Percentiles rank a stretch among this genome's conserved stretches.
These are phyloP conservation scores for Amaranthus cruentus DNA, from an alignment of 148 eudicot species.

Conservation along the genomic window DNA sequence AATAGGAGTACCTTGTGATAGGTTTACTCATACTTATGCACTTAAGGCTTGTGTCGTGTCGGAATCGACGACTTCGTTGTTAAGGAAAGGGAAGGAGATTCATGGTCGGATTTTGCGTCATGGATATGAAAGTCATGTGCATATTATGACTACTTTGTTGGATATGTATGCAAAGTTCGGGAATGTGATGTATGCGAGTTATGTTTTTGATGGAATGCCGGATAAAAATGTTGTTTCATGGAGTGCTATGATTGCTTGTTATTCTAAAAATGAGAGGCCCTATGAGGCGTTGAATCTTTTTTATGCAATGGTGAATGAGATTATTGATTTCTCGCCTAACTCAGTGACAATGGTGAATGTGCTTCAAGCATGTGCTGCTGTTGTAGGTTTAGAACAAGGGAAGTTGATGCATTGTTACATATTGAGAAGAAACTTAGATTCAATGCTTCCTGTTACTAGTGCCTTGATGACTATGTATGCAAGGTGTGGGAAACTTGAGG, in stretches of 20 bases:
- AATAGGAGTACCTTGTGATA: constrained; percentile 49
- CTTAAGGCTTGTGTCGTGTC: constrained; percentile 88
- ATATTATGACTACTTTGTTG: constrained; percentile 85
- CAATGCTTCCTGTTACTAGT: constrained; percentile 73
- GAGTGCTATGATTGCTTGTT: constrained; percentile 94
- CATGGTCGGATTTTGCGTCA: constrained; percentile 72
- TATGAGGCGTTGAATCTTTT: constrained; percentile 71
- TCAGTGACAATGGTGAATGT: constrained; percentile 94
- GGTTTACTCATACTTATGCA: constrained; percentile 81
- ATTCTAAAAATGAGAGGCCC: constrained; percentile 68
- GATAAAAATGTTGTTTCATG: constrained; percentile 83
- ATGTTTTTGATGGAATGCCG: constrained; percentile 57
- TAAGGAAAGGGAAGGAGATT: constrained; percentile 62
- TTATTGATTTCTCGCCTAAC: constrained; percentile 49
- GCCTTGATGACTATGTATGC: constrained; percentile 81
- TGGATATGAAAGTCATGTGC: constrained; percentile 75
- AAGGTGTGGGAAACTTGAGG: constrained; percentile 66
- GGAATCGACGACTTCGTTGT: constrained; percentile 34
- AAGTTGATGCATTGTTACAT: constrained; percentile 68
- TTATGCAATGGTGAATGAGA: constrained; percentile 59
- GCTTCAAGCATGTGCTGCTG: constrained; percentile 81
- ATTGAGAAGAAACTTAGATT: constrained; percentile 63
- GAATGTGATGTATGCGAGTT: constrained; percentile 44
- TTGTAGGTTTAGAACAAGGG: constrained; percentile 76
- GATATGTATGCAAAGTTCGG: constrained; percentile 87